Evolutionary conservation across 768 basidiomycete species (phyloP).

Genomic region (Epithele typhae): DNA sequence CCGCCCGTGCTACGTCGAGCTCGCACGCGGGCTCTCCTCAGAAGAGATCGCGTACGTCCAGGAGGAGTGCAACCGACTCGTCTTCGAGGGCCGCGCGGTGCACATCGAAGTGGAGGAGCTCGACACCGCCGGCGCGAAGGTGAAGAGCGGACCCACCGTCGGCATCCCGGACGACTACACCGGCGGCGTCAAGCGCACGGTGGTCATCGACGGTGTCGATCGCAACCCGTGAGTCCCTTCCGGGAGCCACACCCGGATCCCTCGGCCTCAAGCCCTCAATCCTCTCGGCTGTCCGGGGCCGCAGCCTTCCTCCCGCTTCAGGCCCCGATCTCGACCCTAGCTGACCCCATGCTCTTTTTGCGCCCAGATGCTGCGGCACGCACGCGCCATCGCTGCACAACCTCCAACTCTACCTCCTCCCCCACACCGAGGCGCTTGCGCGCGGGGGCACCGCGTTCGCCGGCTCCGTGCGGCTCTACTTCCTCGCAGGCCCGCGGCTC

Average conservation of each 20-base stretch:
- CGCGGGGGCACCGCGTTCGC: constrained; percentile 44
- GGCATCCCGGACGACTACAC: constrained; percentile 70
- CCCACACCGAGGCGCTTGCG: constrained; percentile 63
- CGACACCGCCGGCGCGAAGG: constrained; percentile 30
- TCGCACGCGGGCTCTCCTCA: constrained; percentile 59
- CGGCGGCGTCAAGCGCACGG: constrained; percentile 71
- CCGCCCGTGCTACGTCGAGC: constrained; percentile 70
- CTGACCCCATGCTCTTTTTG: no score
- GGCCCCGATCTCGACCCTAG: no score
- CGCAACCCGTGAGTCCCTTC: constrained; percentile 59
- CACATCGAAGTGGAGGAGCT: constrained; percentile 76
- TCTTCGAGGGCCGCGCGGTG: constrained; percentile 64
- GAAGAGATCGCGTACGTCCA: constrained; percentile 64
- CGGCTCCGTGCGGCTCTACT: constrained; percentile 71
- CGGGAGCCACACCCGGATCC: neutral
- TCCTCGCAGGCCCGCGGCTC: constrained; percentile 78
- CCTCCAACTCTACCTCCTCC: constrained; percentile 66
- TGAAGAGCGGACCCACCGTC: constrained; percentile 46
- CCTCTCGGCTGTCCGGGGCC: no score
- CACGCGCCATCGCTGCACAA: constrained; percentile 77
- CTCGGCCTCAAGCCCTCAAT: neutral
- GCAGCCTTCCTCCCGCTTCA: no score
- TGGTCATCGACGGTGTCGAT: constrained; percentile 81
- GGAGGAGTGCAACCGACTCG: constrained; percentile 57
- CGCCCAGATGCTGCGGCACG: constrained; percentile 70